Conservation (phyloP, 1,139 yeast species). For the Petasospora rhodanensis region DNA sequence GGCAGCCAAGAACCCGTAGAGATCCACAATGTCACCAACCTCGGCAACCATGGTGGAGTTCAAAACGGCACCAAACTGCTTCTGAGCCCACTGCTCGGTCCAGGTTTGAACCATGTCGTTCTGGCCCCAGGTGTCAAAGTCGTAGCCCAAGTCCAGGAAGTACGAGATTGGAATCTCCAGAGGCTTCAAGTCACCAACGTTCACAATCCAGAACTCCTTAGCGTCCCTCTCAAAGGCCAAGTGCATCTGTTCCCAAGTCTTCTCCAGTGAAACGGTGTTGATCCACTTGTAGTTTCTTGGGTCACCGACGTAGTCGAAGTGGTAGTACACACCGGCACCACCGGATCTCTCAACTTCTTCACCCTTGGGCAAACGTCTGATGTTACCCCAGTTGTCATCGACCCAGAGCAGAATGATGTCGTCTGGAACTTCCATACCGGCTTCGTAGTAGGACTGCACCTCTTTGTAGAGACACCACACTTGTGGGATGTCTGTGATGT, state of each 20-base stretch:
- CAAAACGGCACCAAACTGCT: constrained; percentile 6
- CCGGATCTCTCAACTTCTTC: constrained; percentile 10
- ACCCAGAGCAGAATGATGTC: constrained; percentile 10
- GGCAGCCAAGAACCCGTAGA: constrained; percentile 10
- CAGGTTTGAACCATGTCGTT: constrained; percentile 3
- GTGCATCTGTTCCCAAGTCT: constrained; percentile 14
- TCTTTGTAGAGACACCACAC: constrained; percentile 13
- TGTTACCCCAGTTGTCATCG: constrained; percentile 15
- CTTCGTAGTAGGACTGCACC: constrained; percentile 10
- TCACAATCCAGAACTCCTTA: constrained; percentile 11
- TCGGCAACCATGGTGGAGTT: constrained; percentile 3
- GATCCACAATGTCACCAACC: constrained; percentile 8
- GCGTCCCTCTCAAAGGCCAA: constrained; percentile 11
- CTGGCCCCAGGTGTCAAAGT: constrained; percentile 10
- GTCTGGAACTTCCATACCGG: constrained; percentile 12
- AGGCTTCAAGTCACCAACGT: constrained; percentile 12
- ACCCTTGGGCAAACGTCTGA: constrained; percentile 10
- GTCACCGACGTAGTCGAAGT: constrained; percentile 14
- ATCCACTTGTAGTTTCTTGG: constrained; percentile 13
- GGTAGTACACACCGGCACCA: constrained; percentile 14
- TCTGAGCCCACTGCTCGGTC: constrained; percentile 8
- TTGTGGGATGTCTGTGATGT: constrained; percentile 11
- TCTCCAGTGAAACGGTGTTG: constrained; percentile 10
- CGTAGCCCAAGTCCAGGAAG: constrained; percentile 11
- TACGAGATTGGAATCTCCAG: constrained; percentile 12